phyloP scores from a whole-genome alignment of 352 stramenopile species.

The Chrysophaeum taylorii region DNA sequence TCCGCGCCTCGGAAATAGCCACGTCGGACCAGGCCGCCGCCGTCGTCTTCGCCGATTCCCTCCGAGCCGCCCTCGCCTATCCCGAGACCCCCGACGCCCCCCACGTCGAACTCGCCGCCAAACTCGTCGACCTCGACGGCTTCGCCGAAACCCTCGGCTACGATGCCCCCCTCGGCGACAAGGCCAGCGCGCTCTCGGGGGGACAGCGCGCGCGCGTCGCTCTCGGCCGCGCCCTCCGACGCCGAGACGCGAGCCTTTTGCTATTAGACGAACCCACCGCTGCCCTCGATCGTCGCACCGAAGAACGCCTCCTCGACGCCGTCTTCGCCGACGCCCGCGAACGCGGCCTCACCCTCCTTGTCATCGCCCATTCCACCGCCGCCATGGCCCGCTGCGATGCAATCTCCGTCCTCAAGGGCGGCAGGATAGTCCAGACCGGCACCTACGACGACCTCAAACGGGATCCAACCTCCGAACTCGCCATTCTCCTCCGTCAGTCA shows the following conservation, averaged over 20 bases:
- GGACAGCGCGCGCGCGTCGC: constrained; percentile 53
- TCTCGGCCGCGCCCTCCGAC: constrained; percentile 50
- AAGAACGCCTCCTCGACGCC: neutral
- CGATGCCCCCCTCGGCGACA: constrained; percentile 50
- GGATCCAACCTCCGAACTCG: neutral
- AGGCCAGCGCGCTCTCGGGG: constrained; percentile 43
- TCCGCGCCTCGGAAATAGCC: too few relatives aligned
- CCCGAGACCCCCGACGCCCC: neutral
- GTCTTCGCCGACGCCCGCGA: neutral
- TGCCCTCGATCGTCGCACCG: neutral
- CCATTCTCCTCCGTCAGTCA: too few relatives aligned
- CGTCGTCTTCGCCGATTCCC: neutral
- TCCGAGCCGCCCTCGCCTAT: neutral
- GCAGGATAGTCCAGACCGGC: neutral
- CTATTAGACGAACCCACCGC: constrained; percentile 48
- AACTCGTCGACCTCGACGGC: neutral
- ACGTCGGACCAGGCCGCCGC: neutral
- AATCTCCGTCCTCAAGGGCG: neutral
- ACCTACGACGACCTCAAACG: neutral
- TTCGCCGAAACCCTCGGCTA: neutral
- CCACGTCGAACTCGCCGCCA: neutral
- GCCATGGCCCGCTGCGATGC: neutral
- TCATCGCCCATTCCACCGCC: neutral
- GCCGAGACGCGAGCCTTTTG: constrained; percentile 39
- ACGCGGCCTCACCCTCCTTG: neutral